Conservation (phyloP, 371 early-diverging fungal species). For the Mortierella sp. region DNA sequence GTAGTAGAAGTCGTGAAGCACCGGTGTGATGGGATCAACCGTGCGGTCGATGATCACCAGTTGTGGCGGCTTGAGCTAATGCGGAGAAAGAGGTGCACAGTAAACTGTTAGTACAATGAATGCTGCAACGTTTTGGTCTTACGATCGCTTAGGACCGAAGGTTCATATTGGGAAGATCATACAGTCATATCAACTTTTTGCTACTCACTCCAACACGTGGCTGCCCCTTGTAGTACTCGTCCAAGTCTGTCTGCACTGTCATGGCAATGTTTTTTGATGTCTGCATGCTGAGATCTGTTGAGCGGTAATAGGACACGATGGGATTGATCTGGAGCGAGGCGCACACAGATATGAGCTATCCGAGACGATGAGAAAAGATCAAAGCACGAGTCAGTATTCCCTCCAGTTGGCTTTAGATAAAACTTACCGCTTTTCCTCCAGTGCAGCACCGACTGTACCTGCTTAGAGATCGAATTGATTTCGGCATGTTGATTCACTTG, state of each 20-base stretch:
- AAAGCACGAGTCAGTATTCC: no score
- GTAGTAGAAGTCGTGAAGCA: slow-evolving; percentile 94
- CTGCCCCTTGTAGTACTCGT: slow-evolving; percentile 68
- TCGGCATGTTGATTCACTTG: slow-evolving; percentile 34
- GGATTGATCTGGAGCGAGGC: slow-evolving; percentile 87
- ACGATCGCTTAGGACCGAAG: no score
- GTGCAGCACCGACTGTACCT: slow-evolving; percentile 10
- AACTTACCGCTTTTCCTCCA: no score
- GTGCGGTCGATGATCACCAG: slow-evolving; percentile 91
- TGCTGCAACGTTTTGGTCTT: no score
- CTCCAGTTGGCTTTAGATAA: no score
- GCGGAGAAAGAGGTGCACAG: neutral
- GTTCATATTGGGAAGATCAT: no score
- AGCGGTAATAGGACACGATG: slow-evolving; percentile 85
- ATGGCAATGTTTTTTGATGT: slow-evolving; percentile 71
- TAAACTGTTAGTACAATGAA: neutral
- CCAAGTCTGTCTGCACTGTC: slow-evolving; percentile 79
- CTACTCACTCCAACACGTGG: slow-evolving; percentile 69
- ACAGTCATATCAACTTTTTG: no score
- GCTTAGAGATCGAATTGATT: slow-evolving; percentile 45
- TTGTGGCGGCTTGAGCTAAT: slow-evolving; percentile 66
- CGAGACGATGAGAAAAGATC: no score
- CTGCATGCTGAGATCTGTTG: slow-evolving; percentile 73
- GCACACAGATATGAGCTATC: slow-evolving; percentile 79
- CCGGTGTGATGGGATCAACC: slow-evolving; percentile 86